phyloP scores from a whole-genome alignment of 257 asterid genomes.

The Primulina tabacum region DNA sequence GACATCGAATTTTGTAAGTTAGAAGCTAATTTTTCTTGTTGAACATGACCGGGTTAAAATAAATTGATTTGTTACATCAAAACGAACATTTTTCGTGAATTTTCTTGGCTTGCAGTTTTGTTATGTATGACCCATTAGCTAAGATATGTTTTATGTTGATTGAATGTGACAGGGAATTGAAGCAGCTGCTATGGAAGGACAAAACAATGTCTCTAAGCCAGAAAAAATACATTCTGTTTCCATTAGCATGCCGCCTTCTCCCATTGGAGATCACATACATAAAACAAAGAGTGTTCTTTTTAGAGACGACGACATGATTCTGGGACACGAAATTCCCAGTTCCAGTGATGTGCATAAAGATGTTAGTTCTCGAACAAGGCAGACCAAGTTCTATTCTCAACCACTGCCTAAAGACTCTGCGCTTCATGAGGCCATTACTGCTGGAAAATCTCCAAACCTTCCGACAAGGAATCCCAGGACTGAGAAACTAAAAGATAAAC shows the following conservation, averaged over 20 bases:
- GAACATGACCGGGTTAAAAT: too few species aligned
- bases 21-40: background rate
- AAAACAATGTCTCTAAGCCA: slow-evolving; percentile 12
- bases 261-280: slow-evolving; percentile 28
- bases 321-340: slow-evolving; percentile 11
- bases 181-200: slow-evolving; percentile 23
- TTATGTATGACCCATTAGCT: background rate
- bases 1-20: slow-evolving; percentile 34
- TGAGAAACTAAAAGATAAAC: slow-evolving; percentile 39
- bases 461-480: slow-evolving; percentile 39
- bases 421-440: slow-evolving; percentile 25
- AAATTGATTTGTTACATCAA: too few species aligned
- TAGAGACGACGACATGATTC: slow-evolving; percentile 18
- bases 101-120: background rate
- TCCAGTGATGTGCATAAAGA: slow-evolving; percentile 13
- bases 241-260: slow-evolving; percentile 73
- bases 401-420: slow-evolving; percentile 47
- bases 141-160: background rate
- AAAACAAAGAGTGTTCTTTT: slow-evolving; percentile 39
- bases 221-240: slow-evolving; percentile 42
- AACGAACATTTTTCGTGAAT: too few species aligned
- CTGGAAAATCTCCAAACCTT: slow-evolving; percentile 23
- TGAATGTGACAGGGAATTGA: slow-evolving; percentile 37
- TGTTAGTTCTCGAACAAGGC: slow-evolving; percentile 1
- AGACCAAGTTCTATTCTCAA: slow-evolving; percentile 50